Percentiles rank a stretch among this genome's conserved stretches.
Evolutionary conservation across 2,329 filamentous ascomycete species (phyloP).

Genomic region (Madurella fahalii): DNA sequence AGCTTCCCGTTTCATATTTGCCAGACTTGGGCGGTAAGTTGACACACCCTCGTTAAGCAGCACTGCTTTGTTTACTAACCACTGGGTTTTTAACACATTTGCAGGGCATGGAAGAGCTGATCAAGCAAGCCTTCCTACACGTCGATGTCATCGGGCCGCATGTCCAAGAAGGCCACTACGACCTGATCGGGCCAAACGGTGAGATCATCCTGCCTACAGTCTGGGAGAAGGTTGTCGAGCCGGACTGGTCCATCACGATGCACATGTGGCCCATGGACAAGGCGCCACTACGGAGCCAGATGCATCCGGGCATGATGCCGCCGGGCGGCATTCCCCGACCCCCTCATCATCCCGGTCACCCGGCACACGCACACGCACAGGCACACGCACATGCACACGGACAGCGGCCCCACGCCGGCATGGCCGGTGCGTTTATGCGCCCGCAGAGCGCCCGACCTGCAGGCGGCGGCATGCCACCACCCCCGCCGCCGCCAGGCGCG

Average conservation of each 20-base stretch:
- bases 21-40: slow-evolving; percentile 73
- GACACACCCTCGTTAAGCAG: background rate
- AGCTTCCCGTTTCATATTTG: slow-evolving; percentile 87
- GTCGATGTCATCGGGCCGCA: slow-evolving; percentile 73
- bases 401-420: background rate
- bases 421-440: slow-evolving; percentile 3
- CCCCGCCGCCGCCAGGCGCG: slow-evolving; percentile 8
- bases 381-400: background rate
- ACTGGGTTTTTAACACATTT: slow-evolving; percentile 1
- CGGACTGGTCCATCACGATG: slow-evolving; percentile 64
- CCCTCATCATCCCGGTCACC: slow-evolving; percentile 1
- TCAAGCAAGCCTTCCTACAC: slow-evolving; percentile 77
- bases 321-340: slow-evolving; percentile 14
- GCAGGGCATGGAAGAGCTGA: slow-evolving; percentile 81
- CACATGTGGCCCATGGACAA: slow-evolving; percentile 58
- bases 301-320: slow-evolving; percentile 17
- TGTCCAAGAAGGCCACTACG: slow-evolving; percentile 74
- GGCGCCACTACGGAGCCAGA: slow-evolving; percentile 25
- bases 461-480: slow-evolving; percentile 11
- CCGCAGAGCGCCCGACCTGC: slow-evolving; percentile 9
- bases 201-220: slow-evolving; percentile 79
- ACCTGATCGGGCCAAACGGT: slow-evolving; percentile 71
- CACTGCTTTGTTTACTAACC: slow-evolving; percentile 2
- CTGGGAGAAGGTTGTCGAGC: slow-evolving; percentile 78
- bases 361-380: background rate